A percentile compares a stretch with the other conserved stretches of the same genome.
phyloP scores from a whole-genome alignment of 441 rosid species.

The Pelargonium australe region DNA sequence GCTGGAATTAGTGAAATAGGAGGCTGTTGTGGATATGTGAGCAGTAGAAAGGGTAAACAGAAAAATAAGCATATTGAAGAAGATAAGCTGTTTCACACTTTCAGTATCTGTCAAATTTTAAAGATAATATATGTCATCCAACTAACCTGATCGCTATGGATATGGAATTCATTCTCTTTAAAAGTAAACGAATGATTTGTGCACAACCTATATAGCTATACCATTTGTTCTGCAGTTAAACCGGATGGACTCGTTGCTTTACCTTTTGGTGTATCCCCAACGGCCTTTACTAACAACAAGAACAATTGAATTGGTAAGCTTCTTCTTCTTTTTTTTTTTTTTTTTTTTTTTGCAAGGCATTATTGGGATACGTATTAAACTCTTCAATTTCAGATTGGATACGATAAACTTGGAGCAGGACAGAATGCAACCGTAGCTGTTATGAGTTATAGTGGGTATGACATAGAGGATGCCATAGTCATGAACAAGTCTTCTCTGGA shows the following conservation, averaged over 20 bases:
- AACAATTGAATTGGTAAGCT: slow-evolving; percentile 81
- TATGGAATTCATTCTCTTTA: background rate
- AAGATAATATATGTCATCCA: too few species aligned
- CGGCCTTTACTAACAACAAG: slow-evolving; percentile 86
- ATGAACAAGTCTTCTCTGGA: slow-evolving; percentile 96
- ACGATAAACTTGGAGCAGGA: slow-evolving; percentile 98
- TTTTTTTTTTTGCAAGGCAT: background rate
- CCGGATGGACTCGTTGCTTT: slow-evolving; percentile 88
- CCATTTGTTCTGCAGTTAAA: slow-evolving; percentile 37
- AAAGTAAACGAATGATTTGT: slow-evolving; percentile 10
- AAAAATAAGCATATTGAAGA: too few species aligned
- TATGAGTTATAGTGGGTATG: slow-evolving; percentile 95
- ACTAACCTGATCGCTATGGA: background rate
- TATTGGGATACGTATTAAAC: slow-evolving; percentile 22
- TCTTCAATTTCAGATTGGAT: slow-evolving; percentile 66
- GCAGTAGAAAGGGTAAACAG: too few species aligned
- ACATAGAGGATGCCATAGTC: slow-evolving; percentile 97
- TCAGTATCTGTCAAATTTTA: too few species aligned
- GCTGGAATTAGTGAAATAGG: too few species aligned
- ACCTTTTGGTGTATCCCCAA: slow-evolving; percentile 91
- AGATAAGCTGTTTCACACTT: too few species aligned
- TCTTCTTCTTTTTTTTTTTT: slow-evolving; percentile 6
- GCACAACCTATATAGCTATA: background rate
- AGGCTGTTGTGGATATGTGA: too few species aligned
- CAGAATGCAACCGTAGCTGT: slow-evolving; percentile 99